A percentile compares a stretch with the other conserved stretches of the same genome.
Evolutionary conservation across 2,329 filamentous ascomycete species (phyloP).

Genomic region (Sporothrix luriei): DNA sequence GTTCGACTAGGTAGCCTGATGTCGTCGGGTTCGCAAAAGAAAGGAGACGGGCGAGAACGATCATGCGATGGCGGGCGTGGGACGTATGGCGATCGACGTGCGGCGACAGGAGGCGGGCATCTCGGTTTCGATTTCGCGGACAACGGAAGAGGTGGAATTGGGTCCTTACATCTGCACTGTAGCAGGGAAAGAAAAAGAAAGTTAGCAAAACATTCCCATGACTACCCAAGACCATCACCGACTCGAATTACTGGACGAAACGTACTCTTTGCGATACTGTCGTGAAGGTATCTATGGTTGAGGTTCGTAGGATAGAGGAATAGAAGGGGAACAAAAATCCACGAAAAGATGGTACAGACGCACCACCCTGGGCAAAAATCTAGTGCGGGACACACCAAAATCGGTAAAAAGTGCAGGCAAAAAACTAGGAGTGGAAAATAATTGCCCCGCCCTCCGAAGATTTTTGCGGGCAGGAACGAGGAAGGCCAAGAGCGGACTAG

Average conservation of each 20-base stretch:
- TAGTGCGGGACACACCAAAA: slow-evolving; percentile 37
- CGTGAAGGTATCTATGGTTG: slow-evolving; percentile 34
- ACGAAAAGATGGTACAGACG: slow-evolving; percentile 27
- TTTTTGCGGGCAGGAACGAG: background rate
- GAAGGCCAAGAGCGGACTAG: slow-evolving; percentile 11
- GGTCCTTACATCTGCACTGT: slow-evolving; percentile 85
- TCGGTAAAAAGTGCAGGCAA: slow-evolving; percentile 30
- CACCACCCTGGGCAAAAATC: slow-evolving; percentile 33
- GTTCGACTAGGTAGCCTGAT: background rate
- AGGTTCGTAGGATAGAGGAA: slow-evolving; percentile 28
- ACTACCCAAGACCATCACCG: background rate
- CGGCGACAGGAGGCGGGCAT: slow-evolving; percentile 13
- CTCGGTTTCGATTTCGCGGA: slow-evolving; percentile 2
- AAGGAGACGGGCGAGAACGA: no score
- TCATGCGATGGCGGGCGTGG: background rate
- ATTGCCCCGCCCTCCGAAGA: slow-evolving; percentile 24
- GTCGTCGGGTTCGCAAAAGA: slow-evolving; percentile 15
- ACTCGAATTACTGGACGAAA: slow-evolving; percentile 14
- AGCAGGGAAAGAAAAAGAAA: slow-evolving; percentile 35
- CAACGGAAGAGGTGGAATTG: slow-evolving; percentile 10
- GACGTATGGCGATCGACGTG: background rate
- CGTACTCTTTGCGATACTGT: slow-evolving; percentile 38
- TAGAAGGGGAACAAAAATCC: slow-evolving; percentile 31
- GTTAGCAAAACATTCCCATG: slow-evolving; percentile 17
- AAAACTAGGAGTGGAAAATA: slow-evolving; percentile 33